These are phyloP conservation scores for Aspergillus carlsbadensis DNA, from an alignment of 495 filamentous ascomycete genomes.

Conservation along the genomic window DNA sequence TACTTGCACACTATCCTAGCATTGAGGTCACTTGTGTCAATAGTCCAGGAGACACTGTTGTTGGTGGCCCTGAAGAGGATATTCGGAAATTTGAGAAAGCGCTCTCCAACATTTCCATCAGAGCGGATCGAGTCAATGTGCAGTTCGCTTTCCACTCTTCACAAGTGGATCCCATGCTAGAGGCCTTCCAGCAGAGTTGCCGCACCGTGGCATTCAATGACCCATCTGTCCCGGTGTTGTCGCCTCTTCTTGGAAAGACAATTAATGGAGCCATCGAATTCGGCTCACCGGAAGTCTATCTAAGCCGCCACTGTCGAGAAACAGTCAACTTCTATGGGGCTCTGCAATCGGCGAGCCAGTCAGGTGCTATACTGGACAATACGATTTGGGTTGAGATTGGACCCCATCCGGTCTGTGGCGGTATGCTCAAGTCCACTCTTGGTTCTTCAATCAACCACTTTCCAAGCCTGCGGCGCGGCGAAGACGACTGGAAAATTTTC, in stretches of 20 bases:
- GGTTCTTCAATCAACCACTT: constrained; percentile 32
- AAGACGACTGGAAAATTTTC: constrained; percentile 51
- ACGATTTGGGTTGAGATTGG: constrained; percentile 38
- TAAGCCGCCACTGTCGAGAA: constrained; percentile 20
- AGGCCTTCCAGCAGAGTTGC: constrained; percentile 37
- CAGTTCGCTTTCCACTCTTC: constrained; percentile 56
- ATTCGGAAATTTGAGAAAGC: constrained; percentile 14
- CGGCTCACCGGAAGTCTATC: constrained; percentile 19
- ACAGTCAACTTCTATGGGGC: constrained; percentile 26
- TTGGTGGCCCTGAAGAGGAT: constrained; percentile 49
- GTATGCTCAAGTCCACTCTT: constrained; percentile 22
- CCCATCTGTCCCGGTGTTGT: constrained; percentile 23
- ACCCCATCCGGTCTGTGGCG: constrained; percentile 28
- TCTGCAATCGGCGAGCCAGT: constrained; percentile 17
- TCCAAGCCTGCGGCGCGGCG: constrained; percentile 34
- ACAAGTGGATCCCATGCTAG: constrained; percentile 51
- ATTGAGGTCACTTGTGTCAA: constrained; percentile 61
- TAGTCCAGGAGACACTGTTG: constrained; percentile 57
- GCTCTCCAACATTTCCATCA: constrained; percentile 16
- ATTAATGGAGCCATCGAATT: constrained; percentile 9
- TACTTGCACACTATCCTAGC: constrained; percentile 14
- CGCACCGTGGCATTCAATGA: constrained; percentile 32
- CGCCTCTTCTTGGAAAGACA: constrained; percentile 19
- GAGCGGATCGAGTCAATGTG: constrained; percentile 41
- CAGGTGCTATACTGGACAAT: constrained; percentile 16